Base-by-base conservation (phyloP, 2,329 filamentous ascomycete genomes). In the Fusarium musae region DNA sequence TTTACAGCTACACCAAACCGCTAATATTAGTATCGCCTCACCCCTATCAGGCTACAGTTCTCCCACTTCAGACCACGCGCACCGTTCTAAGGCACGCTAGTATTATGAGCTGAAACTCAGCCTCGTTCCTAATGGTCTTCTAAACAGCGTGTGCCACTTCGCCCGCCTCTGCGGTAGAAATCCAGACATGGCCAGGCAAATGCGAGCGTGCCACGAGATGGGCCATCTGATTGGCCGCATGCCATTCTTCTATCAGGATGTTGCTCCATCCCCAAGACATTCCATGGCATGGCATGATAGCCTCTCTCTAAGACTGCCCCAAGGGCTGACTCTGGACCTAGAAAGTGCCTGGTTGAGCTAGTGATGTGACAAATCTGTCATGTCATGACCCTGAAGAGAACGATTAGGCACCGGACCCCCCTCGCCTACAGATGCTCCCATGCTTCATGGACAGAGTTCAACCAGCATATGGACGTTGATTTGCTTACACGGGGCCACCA, bases 191-290 rank as follows among this genome's bases (percentile, higher is more conserved):
- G 57, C 57, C 63, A 73, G 68, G 58, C 63, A 67, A 59, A 70
- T 72, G 68, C 53, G 69, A 64, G 75, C 76, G 76, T 78, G 76
- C 73, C 65, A 75, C 60, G 17, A 54, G 16, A 66, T 58, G 30
- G 32, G 19, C 10, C 40, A 39, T 62, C 44, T 59, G 52, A 78
- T 78, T 78, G 77, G 77, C 15, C 28, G 23, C 34, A 47, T 32
- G 19, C 15, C 47, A 34, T 28, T 44, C 46, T 46, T 39, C 61
- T 56, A 42, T 59, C 66, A 71, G 61, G 57, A 56, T 47, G 39
- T 42, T 60, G 44, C 43, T 69, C 71, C 63, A 72, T 74, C 63
- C 50, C 32, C 52, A 54, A 74, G 73, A 70, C 73, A 72, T 69
- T 74, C 70, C 58, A 63, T 61, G 52, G 59, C 63, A 40, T 61